Conservation (phyloP, 2,329 filamentous ascomycete genomes). For the Beauveria australis region DNA sequence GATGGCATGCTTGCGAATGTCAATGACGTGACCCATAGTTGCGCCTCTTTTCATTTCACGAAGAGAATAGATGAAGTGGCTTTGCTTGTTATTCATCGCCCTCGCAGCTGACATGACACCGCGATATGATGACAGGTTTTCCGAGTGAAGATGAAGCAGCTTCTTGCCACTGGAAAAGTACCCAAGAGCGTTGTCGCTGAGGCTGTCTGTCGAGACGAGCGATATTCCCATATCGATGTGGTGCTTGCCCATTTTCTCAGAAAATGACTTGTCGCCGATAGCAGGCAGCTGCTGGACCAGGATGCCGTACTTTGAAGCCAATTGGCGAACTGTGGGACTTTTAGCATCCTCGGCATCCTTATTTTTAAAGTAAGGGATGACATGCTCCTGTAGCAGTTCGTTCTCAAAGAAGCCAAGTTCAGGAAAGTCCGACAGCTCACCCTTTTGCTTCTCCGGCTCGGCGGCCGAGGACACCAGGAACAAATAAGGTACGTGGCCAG, state of each 20-base stretch:
- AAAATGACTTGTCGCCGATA: not conserved
- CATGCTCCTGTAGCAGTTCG: conserved; percentile 1
- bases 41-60: not conserved
- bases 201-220: not conserved
- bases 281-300: conserved; percentile 1
- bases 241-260: not conserved
- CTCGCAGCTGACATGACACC: not conserved
- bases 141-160: not conserved
- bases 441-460: not conserved
- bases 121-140: not conserved
- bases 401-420: conserved; percentile 8
- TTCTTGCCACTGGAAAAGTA: conserved; percentile 5
- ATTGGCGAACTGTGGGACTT: not conserved
- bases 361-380: conserved; percentile 7
- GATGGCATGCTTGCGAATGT: conserved; percentile 3
- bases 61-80: conserved; percentile 8
- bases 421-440: not conserved
- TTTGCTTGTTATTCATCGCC: not conserved
- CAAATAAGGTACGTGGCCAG: conserved; percentile 7
- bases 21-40: not conserved
- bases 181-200: not conserved
- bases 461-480: not conserved
- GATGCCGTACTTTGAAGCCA: conserved; percentile 8
- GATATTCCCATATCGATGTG: conserved; percentile 5
- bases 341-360: not conserved